phyloP scores from a whole-genome alignment of 441 rosid genomes.

The Corymbia calophylla region DNA sequence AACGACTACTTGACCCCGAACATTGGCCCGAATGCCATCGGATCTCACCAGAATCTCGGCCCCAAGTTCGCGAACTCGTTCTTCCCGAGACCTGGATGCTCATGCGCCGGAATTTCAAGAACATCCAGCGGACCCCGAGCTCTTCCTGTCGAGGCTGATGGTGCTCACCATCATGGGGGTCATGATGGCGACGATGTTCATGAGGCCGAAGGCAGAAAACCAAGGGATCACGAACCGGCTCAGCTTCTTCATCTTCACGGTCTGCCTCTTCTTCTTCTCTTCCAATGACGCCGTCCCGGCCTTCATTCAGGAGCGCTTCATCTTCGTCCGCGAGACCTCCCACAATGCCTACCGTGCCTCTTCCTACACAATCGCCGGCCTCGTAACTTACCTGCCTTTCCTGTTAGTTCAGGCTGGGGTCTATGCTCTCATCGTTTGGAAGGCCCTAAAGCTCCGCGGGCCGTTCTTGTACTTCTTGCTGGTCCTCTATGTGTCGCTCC shows the following conservation, averaged over 20 bases:
- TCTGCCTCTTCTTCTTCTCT: constrained; percentile 61
- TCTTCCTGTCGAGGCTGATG: constrained; percentile 56
- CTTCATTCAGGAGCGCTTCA: constrained; percentile 66
- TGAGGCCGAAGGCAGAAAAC: constrained; percentile 16
- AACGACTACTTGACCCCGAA: constrained; percentile 46
- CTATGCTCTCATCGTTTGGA: constrained; percentile 53
- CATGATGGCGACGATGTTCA: constrained; percentile 68
- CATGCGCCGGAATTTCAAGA: constrained; percentile 55
- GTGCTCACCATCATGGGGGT: constrained; percentile 58
- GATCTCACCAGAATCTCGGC: constrained; percentile 1
- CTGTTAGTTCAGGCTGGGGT: constrained; percentile 43
- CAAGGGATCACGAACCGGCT: constrained; percentile 61
- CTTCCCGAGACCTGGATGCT: constrained; percentile 52
- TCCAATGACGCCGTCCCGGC: constrained; percentile 67
- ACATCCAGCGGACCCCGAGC: constrained; percentile 53
- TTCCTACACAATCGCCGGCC: constrained; percentile 53
- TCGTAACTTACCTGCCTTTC: constrained; percentile 58
- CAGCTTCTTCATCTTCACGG: constrained; percentile 55
- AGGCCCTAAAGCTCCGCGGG: constrained; percentile 39
- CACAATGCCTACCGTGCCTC: constrained; percentile 60
- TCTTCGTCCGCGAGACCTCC: constrained; percentile 53
- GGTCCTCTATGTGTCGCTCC: constrained; percentile 47
- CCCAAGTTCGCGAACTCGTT: constrained; percentile 47
- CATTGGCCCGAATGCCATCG: background rate
- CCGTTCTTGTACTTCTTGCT: constrained; percentile 45